phyloP scores from a whole-genome alignment of 345 rosid genomes.

The Gynandropsis gynandra region DNA sequence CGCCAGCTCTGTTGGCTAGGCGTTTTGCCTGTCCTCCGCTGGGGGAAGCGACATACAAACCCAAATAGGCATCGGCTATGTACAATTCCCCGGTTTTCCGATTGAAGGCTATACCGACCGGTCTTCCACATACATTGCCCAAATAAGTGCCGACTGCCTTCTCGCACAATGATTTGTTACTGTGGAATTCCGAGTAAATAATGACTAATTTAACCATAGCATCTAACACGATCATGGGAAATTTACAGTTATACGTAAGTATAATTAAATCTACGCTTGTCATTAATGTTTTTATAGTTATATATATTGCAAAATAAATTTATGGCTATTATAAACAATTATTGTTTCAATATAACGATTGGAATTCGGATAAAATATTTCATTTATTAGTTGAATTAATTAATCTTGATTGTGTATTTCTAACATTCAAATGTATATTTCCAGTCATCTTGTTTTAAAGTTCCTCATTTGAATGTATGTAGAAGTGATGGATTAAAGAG shows the following conservation, averaged over 20 bases:
- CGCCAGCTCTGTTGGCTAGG: constrained; percentile 23
- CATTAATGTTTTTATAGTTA: no score
- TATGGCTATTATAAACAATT: no score
- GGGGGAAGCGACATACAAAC: constrained; percentile 28
- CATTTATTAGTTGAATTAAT: no score
- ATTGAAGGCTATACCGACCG: constrained; percentile 34
- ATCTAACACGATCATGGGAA: no score
- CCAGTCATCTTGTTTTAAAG: no score
- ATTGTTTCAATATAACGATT: no score
- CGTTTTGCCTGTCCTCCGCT: constrained; percentile 32
- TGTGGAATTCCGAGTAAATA: not conserved
- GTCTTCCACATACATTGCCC: constrained; percentile 33
- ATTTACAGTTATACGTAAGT: no score
- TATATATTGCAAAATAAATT: no score
- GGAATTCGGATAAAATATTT: no score
- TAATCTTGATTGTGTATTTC: no score
- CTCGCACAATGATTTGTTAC: constrained; percentile 24
- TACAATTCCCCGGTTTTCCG: constrained; percentile 27
- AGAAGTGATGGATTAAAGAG: not conserved
- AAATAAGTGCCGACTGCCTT: constrained; percentile 21
- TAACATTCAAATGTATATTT: no score
- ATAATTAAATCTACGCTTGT: no score
- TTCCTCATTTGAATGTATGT: not conserved
- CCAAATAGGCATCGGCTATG: constrained; percentile 39
- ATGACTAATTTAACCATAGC: not conserved